Conservation (phyloP, 106 monocot species). For the Platanthera zijinensis region DNA sequence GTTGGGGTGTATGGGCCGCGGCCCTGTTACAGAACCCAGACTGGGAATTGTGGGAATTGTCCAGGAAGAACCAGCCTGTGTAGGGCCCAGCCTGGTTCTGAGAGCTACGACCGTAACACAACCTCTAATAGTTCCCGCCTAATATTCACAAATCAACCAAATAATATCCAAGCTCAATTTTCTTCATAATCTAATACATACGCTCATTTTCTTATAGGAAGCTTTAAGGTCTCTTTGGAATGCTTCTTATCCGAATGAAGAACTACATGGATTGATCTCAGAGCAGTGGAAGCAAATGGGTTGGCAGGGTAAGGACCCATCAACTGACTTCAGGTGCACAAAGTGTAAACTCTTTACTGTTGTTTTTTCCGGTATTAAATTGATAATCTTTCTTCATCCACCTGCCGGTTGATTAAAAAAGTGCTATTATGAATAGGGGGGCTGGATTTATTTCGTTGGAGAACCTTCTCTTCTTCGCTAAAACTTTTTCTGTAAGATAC, state of each 20-base stretch:
- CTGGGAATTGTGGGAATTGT: too few relatives aligned
- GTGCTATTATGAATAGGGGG: slow-evolving; percentile 16
- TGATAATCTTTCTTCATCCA: not conserved
- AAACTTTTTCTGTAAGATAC: slow-evolving; percentile 26
- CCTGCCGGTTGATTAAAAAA: not conserved
- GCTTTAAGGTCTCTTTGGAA: slow-evolving; percentile 65
- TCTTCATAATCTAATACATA: not conserved
- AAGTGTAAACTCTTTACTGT: not conserved
- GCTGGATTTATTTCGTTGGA: slow-evolving; percentile 46
- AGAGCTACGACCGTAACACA: not conserved
- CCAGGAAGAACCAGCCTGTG: not conserved
- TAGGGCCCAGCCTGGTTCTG: not conserved
- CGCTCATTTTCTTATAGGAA: slow-evolving; percentile 29
- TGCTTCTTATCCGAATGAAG: slow-evolving; percentile 60
- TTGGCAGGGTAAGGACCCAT: slow-evolving; percentile 96
- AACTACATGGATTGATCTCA: slow-evolving; percentile 68
- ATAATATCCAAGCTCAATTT: not conserved
- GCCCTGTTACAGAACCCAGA: too few relatives aligned
- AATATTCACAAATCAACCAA: not conserved
- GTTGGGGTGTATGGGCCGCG: too few relatives aligned
- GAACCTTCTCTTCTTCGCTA: slow-evolving; percentile 46
- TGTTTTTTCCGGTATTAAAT: not conserved
- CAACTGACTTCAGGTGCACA: slow-evolving; percentile 85
- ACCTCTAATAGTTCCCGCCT: not conserved
- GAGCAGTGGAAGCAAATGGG: slow-evolving; percentile 99